Evolutionary conservation across 441 rosid genomes (phyloP), one percentile per base, ranked within the genome.

Genomic region (Populus hybrid): DNA sequence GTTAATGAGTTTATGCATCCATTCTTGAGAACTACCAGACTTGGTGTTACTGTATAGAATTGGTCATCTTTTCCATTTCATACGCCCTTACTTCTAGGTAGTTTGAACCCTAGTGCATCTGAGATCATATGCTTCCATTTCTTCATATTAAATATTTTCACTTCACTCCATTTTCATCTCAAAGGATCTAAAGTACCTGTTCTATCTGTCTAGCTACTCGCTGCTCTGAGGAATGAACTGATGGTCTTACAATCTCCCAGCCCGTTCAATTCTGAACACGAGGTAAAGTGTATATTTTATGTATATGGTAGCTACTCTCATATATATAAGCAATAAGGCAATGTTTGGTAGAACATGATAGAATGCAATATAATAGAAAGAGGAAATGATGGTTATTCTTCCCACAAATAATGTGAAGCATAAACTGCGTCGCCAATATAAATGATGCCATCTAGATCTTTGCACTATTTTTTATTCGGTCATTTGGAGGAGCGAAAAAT

Each of bases 161-260:
- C 61, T 72, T 68, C 57, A 21, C 61, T 3, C 69, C 32, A 69
- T 74, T 70, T 32, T 42, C 61, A n/a, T 23, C 42, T 65, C 9
- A 36, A 38, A 42, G 35, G n/a, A 34, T 36, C 59, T 32, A 38
- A 54, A 76, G 66, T 57, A 78, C 6, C 32, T 73, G 26, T 73
- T 80, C 64, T 35, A 12, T 74, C 70, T 81, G 76, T 74, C 75
- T 87, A 96, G 99, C 88, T 96, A 90, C 87, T 92, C 77, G 93
- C 99, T 81, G 95, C 98, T 69, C 88, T 94, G 84, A 87, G 89
- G 87, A 96, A 96, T 73, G 95, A 96, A 82, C 84, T 84, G 79
- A 83, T 77, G 85, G 77, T 81, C 73, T 83, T 86, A 50, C 88
- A 88, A 77, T 78, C 90, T 87, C 82, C 90, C 72, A 86, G 86